Percentiles rank a stretch among this genome's conserved stretches.
phyloP scores from a whole-genome alignment of 345 rosid species.

The Eucalyptus tenuipes region DNA sequence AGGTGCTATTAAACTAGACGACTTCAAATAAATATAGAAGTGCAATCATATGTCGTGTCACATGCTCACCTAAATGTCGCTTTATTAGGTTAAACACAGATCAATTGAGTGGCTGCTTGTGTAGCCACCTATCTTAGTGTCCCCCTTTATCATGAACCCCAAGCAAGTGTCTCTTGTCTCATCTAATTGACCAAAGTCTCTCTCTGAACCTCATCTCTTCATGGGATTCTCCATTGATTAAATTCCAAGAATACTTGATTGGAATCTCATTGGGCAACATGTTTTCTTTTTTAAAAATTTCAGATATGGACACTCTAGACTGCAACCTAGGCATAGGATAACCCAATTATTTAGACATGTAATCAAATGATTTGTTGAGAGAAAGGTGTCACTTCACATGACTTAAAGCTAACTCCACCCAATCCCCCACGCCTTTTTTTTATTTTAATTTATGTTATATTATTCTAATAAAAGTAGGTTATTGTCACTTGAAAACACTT shows the following conservation, averaged over 20 bases:
- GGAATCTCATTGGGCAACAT: not conserved
- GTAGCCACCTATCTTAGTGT: not conserved
- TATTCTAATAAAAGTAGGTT: not conserved
- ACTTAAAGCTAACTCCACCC: constrained; percentile 71
- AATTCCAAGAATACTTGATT: not conserved
- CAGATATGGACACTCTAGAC: not conserved
- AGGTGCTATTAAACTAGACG: not conserved
- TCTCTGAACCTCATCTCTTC: not conserved
- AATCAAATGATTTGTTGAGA: not conserved
- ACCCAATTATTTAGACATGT: not conserved
- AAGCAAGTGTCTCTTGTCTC: not conserved
- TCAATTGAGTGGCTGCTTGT: not conserved
- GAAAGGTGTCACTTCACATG: constrained; percentile 50
- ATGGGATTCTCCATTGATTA: not conserved
- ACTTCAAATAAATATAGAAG: not conserved
- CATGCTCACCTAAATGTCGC: not conserved
- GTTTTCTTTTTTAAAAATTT: not conserved
- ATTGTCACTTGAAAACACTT: not conserved
- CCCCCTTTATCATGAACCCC: not conserved
- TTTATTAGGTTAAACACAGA: not conserved
- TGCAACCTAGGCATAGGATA: not conserved
- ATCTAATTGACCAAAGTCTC: not conserved
- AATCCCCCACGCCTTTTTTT: not conserved
- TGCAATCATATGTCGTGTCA: not conserved
- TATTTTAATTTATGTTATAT: not conserved